Evolutionary conservation across 257 asterid genomes (phyloP).

Genomic region (Capsicum chinense): DNA sequence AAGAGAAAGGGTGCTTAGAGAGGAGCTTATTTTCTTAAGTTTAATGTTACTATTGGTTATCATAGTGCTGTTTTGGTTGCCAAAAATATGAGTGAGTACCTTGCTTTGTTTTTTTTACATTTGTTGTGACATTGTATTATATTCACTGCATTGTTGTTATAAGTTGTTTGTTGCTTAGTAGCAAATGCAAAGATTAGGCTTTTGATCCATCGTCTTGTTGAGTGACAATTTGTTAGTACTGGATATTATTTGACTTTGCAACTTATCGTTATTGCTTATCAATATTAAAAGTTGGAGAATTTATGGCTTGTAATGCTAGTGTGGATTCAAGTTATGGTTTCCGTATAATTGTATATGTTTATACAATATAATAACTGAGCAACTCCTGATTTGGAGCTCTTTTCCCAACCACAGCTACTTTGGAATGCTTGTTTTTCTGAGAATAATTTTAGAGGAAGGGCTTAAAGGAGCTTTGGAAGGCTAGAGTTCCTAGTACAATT

Average conservation of each 20-base stretch:
- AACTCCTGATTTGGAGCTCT: too few species aligned
- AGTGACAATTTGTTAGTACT: background rate
- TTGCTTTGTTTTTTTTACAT: background rate
- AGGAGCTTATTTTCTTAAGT: conserved; percentile 87
- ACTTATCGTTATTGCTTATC: background rate
- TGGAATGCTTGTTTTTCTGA: too few species aligned
- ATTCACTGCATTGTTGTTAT: background rate
- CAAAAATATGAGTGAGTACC: conserved; percentile 67
- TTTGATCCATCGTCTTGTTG: background rate
- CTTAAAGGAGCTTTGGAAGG: background rate
- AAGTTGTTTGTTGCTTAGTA: background rate
- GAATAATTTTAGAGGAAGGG: too few species aligned
- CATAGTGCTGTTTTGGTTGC: conserved; percentile 96
- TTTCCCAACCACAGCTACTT: too few species aligned
- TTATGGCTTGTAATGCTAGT: background rate
- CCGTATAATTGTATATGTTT: background rate
- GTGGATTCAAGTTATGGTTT: background rate
- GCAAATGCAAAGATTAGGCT: background rate
- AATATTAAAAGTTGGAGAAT: background rate
- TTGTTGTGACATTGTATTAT: background rate
- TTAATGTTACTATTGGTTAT: conserved; percentile 85
- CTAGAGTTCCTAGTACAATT: background rate
- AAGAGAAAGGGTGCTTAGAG: conserved; percentile 97
- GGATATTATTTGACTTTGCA: background rate
- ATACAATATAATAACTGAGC: too few species aligned